These are phyloP conservation scores for Zygosaccharomyces sapae DNA, from an alignment of 1,139 yeast species.

Conservation along the genomic window DNA sequence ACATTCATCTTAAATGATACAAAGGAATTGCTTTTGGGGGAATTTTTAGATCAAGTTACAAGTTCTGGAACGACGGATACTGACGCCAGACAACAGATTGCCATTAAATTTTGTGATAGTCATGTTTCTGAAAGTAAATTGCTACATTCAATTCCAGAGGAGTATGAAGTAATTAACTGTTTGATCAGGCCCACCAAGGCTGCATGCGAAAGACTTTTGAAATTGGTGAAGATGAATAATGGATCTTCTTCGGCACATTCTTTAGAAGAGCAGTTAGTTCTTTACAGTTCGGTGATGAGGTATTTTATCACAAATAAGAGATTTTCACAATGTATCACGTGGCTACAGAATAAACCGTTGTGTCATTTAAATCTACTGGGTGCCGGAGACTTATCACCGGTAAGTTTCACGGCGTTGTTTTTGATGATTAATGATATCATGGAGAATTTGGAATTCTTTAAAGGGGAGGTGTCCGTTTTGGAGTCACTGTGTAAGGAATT, in stretches of 20 bases:
- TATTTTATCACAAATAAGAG: constrained; percentile 28
- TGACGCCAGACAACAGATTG: constrained; percentile 10
- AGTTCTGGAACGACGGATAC: constrained; percentile 19
- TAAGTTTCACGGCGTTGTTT: constrained; percentile 35
- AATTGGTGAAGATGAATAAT: constrained; percentile 20
- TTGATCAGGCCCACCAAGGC: constrained; percentile 30
- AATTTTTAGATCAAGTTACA: constrained; percentile 22
- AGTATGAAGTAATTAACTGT: constrained; percentile 26
- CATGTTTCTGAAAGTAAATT: constrained; percentile 18
- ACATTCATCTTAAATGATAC: constrained; percentile 27
- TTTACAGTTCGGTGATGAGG: constrained; percentile 33
- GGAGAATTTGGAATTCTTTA: constrained; percentile 13
- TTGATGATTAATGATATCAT: constrained; percentile 21
- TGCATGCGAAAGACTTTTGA: constrained; percentile 18
- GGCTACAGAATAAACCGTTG: constrained; percentile 29
- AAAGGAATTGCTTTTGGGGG: constrained; percentile 17
- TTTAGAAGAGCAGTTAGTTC: constrained; percentile 31
- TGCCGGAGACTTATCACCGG: constrained; percentile 17
- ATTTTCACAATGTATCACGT: constrained; percentile 22
- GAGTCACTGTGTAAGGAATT: constrained; percentile 24
- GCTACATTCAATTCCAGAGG: constrained; percentile 16
- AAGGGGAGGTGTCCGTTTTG: constrained; percentile 10
- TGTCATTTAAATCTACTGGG: constrained; percentile 14
- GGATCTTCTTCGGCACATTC: constrained; percentile 13
- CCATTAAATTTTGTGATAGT: constrained; percentile 17